Evolutionary conservation across 140 eudicot species (phyloP), one percentile per base, ranked within the genome.

Genomic region (Ambrosia hybrid): DNA sequence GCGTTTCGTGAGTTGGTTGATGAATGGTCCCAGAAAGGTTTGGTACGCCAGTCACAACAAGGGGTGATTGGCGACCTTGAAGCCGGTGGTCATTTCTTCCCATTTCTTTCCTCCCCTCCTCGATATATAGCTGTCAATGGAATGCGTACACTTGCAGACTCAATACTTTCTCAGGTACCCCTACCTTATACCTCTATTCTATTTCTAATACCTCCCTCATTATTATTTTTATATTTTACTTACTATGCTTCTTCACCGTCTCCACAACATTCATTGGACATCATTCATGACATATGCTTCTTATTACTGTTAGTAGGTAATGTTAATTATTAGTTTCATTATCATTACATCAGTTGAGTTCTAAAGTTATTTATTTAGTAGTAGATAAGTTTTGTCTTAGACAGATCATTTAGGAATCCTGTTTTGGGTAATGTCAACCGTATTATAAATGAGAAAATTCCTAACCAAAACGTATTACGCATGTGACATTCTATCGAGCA

Each of bases 121-220:
- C 82, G 88, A 82, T 93, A 89, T 70, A 81, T 89, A 56, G 97
- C 86, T 52, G 87, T 87, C 72, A 82, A 87, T 76, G 98, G 98
- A 72, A 93, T 93, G 98, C 96, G 98, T 17, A 77, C 89, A 15
- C 96, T 93, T 73, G 96, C 98, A 48, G 97, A 93, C 66, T 93
- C 98, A 39, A 81, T 93, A 82, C 84, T 93, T 57, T 85, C 87
- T 67, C 82, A 92, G 95, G 98, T 92, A 69, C 68, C 36, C 68
- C 13, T 83, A 3, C 64, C n/a, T 39, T 1, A 9, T 37, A n/a
- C n/a, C n/a, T n/a, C n/a, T n/a, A n/a, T n/a, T n/a, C n/a, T n/a
- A n/a, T n/a, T 21, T 21, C 26, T 21, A 21, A 21, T 21, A 21
- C 26, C 26, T 21, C 26, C 26, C 26, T 21, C 26, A 21, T 21